Percentiles rank a stretch among this genome's conserved stretches.
Evolutionary conservation across 2,329 filamentous ascomycete species (phyloP).

Genomic region (Botryosphaeria dothidea): DNA sequence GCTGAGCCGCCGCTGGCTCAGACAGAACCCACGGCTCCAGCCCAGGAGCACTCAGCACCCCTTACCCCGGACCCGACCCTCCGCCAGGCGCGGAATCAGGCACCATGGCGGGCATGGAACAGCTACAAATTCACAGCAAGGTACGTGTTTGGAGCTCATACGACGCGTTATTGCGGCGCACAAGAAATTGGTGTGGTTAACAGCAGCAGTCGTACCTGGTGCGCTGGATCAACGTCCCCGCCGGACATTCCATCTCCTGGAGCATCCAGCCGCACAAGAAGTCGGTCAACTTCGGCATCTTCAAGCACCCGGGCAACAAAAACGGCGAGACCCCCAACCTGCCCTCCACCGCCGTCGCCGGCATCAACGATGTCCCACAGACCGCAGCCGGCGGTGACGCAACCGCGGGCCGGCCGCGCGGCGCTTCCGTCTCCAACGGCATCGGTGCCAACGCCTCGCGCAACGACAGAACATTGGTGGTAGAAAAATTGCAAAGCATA

Average conservation of each 20-base stretch:
- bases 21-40: neutral
- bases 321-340: conserved; percentile 47
- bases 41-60: neutral
- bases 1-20: neutral
- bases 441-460: conserved; percentile 57
- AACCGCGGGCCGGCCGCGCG: conserved; percentile 57
- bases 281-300: conserved; percentile 96
- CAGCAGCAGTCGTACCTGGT: conserved; percentile 84
- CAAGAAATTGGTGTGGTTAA: conserved; percentile 24
- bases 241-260: conserved; percentile 93
- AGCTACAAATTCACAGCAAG: conserved; percentile 96
- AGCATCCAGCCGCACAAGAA: conserved; percentile 97
- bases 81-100: neutral
- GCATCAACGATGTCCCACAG: conserved; percentile 41
- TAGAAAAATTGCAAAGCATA: conserved; percentile 63
- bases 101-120: conserved; percentile 89
- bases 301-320: conserved; percentile 87
- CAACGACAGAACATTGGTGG: conserved; percentile 71
- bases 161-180: neutral
- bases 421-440: conserved; percentile 30
- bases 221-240: conserved; percentile 90
- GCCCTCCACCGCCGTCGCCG: conserved; percentile 38
- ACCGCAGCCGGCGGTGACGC: conserved; percentile 53
- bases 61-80: neutral
- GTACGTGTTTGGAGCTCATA: conserved; percentile 50